These are phyloP conservation scores for Aspergillus vadensis DNA, from an alignment of 2,329 filamentous ascomycete genomes.

Conservation along the genomic window DNA sequence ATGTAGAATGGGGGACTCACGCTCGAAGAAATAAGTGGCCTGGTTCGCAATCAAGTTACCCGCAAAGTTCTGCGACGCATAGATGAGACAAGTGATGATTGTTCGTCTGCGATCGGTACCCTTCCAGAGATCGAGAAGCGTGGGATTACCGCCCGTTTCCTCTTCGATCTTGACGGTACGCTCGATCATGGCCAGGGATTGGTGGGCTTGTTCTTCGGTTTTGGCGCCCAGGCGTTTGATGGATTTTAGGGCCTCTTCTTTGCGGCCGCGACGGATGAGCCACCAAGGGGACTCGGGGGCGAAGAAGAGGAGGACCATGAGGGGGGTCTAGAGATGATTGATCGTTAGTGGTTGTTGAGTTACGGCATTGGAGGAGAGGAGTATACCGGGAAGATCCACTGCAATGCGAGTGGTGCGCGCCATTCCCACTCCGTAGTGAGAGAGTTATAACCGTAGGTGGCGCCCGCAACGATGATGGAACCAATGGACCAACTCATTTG, in stretches of 20 bases:
- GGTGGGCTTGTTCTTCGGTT: slow-evolving; percentile 18
- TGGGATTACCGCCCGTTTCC: slow-evolving; percentile 28
- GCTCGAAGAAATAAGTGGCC: slow-evolving; percentile 61
- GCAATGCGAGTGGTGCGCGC: slow-evolving; percentile 30
- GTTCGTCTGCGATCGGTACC: slow-evolving; percentile 36
- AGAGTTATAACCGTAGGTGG: slow-evolving; percentile 27
- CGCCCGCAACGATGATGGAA: slow-evolving; percentile 31
- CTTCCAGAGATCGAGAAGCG: slow-evolving; percentile 35
- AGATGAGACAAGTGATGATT: slow-evolving; percentile 35
- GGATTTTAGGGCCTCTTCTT: slow-evolving; percentile 26
- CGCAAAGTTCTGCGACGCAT: slow-evolving; percentile 51
- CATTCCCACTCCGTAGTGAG: slow-evolving; percentile 27
- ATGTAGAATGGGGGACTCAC: slow-evolving; percentile 18
- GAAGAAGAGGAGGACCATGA: slow-evolving; percentile 30
- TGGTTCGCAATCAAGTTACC: slow-evolving; percentile 66
- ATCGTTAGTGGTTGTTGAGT: no score
- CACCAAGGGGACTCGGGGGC: slow-evolving; percentile 34
- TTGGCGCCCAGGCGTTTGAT: slow-evolving; percentile 28
- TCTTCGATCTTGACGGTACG: slow-evolving; percentile 37
- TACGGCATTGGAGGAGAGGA: background rate
- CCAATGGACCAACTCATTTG: slow-evolving; percentile 37
- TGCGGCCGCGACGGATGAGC: slow-evolving; percentile 31
- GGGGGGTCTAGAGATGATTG: slow-evolving; percentile 24
- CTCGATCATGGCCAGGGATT: slow-evolving; percentile 35
- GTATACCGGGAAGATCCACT: slow-evolving; percentile 36